Base-by-base conservation (phyloP, 805 yeast species). In the Tetrapisispora arboricola region DNA sequence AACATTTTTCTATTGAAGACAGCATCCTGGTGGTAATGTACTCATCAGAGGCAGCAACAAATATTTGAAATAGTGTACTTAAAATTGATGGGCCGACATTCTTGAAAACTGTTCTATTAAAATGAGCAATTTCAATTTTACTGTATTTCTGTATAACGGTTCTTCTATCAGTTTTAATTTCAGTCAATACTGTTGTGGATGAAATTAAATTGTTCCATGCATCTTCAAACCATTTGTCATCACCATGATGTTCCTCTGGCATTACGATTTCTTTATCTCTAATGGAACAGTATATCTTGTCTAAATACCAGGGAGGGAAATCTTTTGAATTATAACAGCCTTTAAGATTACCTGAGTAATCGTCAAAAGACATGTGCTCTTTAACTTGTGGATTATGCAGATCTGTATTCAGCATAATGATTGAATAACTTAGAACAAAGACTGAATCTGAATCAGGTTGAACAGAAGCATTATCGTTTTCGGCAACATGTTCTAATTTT, bases 171-270 rank as follows among this genome's bases (percentile, higher is more conserved):
- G 43, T 38, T 9, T 50, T 44, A 15, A 54, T 45, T 36, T 59
- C 45, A 4, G 58, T 56, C 10, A 57, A 28, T 0, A 64, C 63
- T 6, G 60, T 55, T 28, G 64, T 60, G 1, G 61, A 55, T 19
- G 61, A 61, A 28, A 83, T 72, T 46, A 81, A 58, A 44, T 80
- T 77, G 49, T 78, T 78, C 92, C 92, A 83, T n/a, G 73, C 65
- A 53, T 82, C 87, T 54, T 87, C 96, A 60, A 87, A 88, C 78
- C 94, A 81, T 55, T 82, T 85, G 24, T 85, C 82, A 10, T 87
- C 83, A 9, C 88, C 90, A 56, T 85, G 92, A 51, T 88, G 96
- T 54, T 90, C 97, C 51, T 90, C 96, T 0, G 97, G 96, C 87
- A 92, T 84, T 36, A 90, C 85, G 47, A 90, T 90, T 59, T 90